phyloP scores from a whole-genome alignment of 306 rosid genomes.

The Malus sylvestris region DNA sequence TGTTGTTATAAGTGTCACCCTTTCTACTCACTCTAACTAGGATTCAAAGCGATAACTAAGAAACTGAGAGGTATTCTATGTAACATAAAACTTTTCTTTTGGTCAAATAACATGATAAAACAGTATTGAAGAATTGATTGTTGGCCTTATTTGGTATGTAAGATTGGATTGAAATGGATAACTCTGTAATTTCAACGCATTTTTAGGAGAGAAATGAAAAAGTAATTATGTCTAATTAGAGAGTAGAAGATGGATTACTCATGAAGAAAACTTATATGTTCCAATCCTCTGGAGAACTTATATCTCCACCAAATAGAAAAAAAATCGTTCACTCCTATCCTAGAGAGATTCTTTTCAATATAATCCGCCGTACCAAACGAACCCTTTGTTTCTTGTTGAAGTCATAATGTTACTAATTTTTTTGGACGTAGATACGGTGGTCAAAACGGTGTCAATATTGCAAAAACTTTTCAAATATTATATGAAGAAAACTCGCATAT shows the following conservation, averaged over 20 bases:
- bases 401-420: background rate
- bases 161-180: background rate
- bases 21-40: too few species aligned
- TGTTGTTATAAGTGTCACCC: background rate
- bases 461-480: background rate
- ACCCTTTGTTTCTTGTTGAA: background rate
- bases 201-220: background rate
- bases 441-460: background rate
- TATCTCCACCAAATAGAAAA: background rate
- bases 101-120: background rate
- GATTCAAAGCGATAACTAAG: background rate
- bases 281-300: too few species aligned
- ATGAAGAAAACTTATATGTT: background rate
- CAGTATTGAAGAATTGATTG: too few species aligned
- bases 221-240: too few species aligned
- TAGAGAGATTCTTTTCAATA: too few species aligned
- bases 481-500: background rate
- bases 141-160: too few species aligned
- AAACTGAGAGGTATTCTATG: background rate
- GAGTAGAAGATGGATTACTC: too few species aligned
- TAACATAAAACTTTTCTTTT: background rate
- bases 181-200: too few species aligned
- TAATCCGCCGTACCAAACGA: background rate
- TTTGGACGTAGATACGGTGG: background rate
- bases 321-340: too few species aligned